phyloP scores from a whole-genome alignment of 2,329 filamentous ascomycete genomes.

The Aspergillus tubingensis region DNA sequence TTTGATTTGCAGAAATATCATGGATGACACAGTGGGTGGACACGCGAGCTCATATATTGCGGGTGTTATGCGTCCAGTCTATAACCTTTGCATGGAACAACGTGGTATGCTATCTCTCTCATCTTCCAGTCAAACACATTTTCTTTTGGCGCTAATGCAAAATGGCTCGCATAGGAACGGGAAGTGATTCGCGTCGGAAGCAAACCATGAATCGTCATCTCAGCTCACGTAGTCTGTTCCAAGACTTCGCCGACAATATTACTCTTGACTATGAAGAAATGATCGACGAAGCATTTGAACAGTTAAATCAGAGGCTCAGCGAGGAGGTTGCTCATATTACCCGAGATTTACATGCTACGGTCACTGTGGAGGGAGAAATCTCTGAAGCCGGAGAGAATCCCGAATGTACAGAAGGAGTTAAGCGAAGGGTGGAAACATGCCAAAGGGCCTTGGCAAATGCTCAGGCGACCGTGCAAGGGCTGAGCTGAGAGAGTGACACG shows the following conservation, averaged over 20 bases:
- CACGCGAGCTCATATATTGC: constrained; percentile 18
- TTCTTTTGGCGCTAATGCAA: neutral
- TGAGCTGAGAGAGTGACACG: no score
- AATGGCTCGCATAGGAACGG: neutral
- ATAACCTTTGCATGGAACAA: constrained; percentile 12
- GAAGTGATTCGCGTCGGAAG: constrained; percentile 10
- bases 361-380: constrained; percentile 11
- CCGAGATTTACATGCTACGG: constrained; percentile 1
- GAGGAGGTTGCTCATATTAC: neutral
- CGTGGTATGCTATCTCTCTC: constrained; percentile 5
- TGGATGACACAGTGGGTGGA: constrained; percentile 6
- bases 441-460: no score
- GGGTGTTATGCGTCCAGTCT: constrained; percentile 13
- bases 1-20: constrained; percentile 1
- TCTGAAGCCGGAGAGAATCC: constrained; percentile 3
- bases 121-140: neutral
- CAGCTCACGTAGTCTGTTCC: neutral
- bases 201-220: constrained; percentile 3
- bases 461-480: no score
- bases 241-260: neutral
- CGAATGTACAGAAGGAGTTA: neutral
- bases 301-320: neutral
- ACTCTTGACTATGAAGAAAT: neutral
- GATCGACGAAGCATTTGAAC: neutral
- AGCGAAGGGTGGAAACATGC: neutral